Percentiles rank a stretch among this genome's conserved stretches.
phyloP scores from a whole-genome alignment of 805 yeast genomes.

The Kodamaea laetipori region DNA sequence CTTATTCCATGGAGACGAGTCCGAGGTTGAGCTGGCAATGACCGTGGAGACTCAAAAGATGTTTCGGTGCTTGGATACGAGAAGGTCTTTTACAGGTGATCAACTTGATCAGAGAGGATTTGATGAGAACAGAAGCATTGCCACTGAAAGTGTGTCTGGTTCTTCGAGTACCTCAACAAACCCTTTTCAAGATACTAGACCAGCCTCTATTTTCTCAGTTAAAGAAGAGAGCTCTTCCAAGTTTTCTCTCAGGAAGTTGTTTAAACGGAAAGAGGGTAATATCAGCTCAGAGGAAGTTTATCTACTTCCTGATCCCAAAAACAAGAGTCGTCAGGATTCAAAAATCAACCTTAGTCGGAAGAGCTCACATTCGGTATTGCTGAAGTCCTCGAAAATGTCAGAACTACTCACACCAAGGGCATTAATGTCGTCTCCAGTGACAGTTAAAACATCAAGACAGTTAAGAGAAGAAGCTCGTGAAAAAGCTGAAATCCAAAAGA shows the following conservation, averaged over 20 bases:
- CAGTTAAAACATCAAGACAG: constrained; percentile 2
- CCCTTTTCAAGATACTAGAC: no score
- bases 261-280: not conserved
- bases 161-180: not conserved
- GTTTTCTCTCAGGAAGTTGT: not conserved
- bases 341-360: not conserved
- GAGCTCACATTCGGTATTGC: not conserved
- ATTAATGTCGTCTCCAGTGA: not conserved
- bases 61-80: not conserved
- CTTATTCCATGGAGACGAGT: constrained; percentile 7
- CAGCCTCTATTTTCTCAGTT: not conserved
- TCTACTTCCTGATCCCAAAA: not conserved
- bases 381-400: not conserved
- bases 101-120: no score
- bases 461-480: not conserved
- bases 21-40: constrained; percentile 4
- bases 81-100: no score
- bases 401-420: not conserved
- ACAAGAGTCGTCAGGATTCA: not conserved
- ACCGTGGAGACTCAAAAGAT: not conserved
- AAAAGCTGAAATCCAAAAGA: not conserved
- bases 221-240: not conserved
- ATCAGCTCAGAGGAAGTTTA: not conserved
- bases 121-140: not conserved
- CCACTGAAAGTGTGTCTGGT: not conserved